These are phyloP conservation scores for Chlamydomonas asymmetrica DNA, from an alignment of 139 green algal genomes.

Conservation along the genomic window DNA sequence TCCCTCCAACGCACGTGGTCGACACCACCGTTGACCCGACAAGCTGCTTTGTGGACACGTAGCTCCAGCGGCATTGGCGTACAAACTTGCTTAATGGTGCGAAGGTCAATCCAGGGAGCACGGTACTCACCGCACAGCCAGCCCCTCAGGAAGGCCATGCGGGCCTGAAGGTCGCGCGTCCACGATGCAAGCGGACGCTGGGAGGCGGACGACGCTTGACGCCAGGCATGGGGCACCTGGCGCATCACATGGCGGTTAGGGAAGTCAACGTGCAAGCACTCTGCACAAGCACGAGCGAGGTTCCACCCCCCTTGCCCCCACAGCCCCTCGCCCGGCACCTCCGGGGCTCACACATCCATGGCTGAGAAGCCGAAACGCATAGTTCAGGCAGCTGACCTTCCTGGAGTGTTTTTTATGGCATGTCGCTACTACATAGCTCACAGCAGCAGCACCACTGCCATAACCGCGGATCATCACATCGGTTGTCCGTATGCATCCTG, in stretches of 20 bases:
- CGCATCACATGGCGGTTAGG: slow-evolving; percentile 60
- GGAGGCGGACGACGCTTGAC: slow-evolving; percentile 68
- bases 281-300: not conserved
- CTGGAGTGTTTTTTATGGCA: no score
- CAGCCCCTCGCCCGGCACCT: not conserved
- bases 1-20: no score
- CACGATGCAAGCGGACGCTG: slow-evolving; percentile 77
- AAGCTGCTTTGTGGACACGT: no score
- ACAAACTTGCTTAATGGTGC: no score
- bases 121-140: slow-evolving; percentile 74
- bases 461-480: no score
- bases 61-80: no score
- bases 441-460: no score
- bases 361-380: not conserved
- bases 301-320: not conserved
- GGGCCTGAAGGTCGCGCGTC: slow-evolving; percentile 65
- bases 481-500: no score
- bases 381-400: no score
- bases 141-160: slow-evolving; percentile 62
- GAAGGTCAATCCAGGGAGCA: no score
- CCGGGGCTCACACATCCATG: not conserved
- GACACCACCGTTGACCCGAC: no score
- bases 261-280: not conserved
- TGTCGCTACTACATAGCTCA: no score
- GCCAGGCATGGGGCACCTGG: slow-evolving; percentile 67